These are phyloP conservation scores for Choanephora cucurbitarum DNA, from an alignment of 371 early-diverging fungal species.

Conservation along the genomic window DNA sequence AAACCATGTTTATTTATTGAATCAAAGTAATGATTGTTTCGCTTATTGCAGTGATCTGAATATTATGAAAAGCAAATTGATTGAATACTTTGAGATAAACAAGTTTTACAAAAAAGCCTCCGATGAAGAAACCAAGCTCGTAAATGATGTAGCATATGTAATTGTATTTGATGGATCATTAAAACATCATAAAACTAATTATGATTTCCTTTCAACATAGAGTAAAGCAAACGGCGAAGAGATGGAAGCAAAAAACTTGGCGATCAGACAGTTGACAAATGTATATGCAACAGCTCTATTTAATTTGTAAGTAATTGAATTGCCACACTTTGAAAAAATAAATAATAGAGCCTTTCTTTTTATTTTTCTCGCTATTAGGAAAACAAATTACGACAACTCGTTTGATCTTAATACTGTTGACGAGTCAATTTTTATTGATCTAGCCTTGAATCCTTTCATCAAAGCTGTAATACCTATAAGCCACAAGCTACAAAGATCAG, in stretches of 20 bases:
- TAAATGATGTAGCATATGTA: slow-evolving; percentile 22
- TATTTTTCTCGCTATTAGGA: no score
- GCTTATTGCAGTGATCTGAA: slow-evolving; percentile 20
- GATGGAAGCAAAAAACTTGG: slow-evolving; percentile 20
- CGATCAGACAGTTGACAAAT: slow-evolving; percentile 14
- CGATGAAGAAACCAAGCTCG: slow-evolving; percentile 16
- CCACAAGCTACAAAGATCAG: no score
- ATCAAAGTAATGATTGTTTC: slow-evolving; percentile 19
- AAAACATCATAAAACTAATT: slow-evolving; percentile 17
- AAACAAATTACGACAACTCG: no score
- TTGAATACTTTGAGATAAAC: slow-evolving; percentile 20
- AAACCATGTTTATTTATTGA: slow-evolving; percentile 18
- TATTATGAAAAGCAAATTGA: slow-evolving; percentile 19
- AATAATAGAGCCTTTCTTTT: no score
- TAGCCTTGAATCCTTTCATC: no score
- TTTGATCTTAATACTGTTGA: no score
- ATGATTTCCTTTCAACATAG: slow-evolving; percentile 13
- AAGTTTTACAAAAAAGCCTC: slow-evolving; percentile 20
- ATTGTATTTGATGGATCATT: slow-evolving; percentile 25
- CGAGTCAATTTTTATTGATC: no score
- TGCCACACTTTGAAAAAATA: no score
- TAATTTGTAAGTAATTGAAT: slow-evolving; percentile 23
- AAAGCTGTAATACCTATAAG: no score
- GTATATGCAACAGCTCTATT: slow-evolving; percentile 11
- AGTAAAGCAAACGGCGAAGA: slow-evolving; percentile 12